Base-by-base conservation (phyloP, 306 rosid species). In the Nissolia schottii region DNA sequence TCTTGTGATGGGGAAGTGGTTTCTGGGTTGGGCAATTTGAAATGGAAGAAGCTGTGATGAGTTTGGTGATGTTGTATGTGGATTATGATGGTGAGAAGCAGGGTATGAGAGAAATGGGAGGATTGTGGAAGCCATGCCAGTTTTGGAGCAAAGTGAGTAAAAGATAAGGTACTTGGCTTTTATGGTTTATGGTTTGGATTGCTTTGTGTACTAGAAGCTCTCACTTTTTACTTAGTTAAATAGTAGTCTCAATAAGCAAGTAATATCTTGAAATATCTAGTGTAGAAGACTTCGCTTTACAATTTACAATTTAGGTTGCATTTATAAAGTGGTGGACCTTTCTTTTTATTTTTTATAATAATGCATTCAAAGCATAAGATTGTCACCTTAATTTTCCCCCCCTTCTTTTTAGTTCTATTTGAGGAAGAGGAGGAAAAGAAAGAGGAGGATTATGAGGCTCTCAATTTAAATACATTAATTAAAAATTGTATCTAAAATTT, bases 91-190 rank as follows among this genome's bases (percentile, higher is more conserved):
- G 16, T 66, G 71, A 67, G 80, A 67, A 67, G 45, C 3, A 38
- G 90, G 70, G 29, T 53, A 67, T 49, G 84, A 66, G 79, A 85
- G 82, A 67, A 82, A 41, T 4, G 63, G 86, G 57, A 85, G 71
- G 65, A 81, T 54, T 71, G 84, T 49, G 48, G 90, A 88, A 78
- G 98, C 97, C 98, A 93, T 92, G 69, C 28, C 37, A 67, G 62
- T 32, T 68, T 61, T 40, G 70, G 40, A 76, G 60, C 29, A 7
- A 50, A 28, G 37, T 29, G 19, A 64, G 51, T 58, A 5, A 58
- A n/a, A 69, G 93, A 87, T 84, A 86, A 86, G 85, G 74, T 28
- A 27, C 54, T 50, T 54, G 34, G 58, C 14, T 78, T 70, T 12
- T 73, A 53, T 45, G 71, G 57, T 70, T 12, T 73, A 53, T 45